Conservation (phyloP, 129 eudicot species). For the Escallonia rubra region DNA sequence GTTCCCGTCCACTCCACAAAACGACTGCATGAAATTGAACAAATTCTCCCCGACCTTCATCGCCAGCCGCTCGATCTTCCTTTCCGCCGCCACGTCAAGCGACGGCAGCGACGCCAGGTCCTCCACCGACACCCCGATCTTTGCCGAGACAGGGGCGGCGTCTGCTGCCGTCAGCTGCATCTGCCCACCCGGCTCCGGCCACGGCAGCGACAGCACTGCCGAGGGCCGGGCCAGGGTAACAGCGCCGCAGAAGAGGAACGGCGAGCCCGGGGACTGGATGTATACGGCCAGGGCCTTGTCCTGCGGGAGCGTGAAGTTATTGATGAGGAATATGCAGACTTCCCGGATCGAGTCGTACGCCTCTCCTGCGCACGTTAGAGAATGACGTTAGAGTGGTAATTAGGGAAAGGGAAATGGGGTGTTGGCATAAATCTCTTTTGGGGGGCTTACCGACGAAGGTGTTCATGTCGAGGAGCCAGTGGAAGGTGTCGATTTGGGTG, state of each 20-base stretch:
- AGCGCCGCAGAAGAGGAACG: constrained; percentile 75
- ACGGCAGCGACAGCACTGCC: constrained; percentile 67
- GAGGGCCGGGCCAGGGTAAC: constrained; percentile 76
- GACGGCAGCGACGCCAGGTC: constrained; percentile 66
- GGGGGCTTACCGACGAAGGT: constrained; percentile 58
- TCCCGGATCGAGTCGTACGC: constrained; percentile 72
- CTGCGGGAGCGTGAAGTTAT: constrained; percentile 75
- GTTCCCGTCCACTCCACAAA: constrained; percentile 92
- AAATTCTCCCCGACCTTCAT: constrained; percentile 91
- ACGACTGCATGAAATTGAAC: constrained; percentile 98
- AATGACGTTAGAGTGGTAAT: no score
- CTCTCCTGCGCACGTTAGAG: constrained; percentile 39
- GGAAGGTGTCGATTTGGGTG: constrained; percentile 88
- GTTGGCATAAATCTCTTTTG: no score
- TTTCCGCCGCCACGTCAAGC: constrained; percentile 81
- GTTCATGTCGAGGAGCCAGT: constrained; percentile 96
- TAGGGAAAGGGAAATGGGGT: no score
- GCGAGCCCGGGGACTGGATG: constrained; percentile 85
- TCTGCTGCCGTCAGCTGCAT: constrained; percentile 56
- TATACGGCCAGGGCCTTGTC: constrained; percentile 93
- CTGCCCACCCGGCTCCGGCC: constrained; percentile 79
- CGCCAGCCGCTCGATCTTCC: constrained; percentile 75
- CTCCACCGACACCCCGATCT: constrained; percentile 82
- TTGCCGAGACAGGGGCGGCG: constrained; percentile 60
- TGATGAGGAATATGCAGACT: constrained; percentile 71